A percentile compares a stretch with the other conserved stretches of the same genome.
Conservation (phyloP, 805 yeast species). For the Wickerhamiella galacta region DNA sequence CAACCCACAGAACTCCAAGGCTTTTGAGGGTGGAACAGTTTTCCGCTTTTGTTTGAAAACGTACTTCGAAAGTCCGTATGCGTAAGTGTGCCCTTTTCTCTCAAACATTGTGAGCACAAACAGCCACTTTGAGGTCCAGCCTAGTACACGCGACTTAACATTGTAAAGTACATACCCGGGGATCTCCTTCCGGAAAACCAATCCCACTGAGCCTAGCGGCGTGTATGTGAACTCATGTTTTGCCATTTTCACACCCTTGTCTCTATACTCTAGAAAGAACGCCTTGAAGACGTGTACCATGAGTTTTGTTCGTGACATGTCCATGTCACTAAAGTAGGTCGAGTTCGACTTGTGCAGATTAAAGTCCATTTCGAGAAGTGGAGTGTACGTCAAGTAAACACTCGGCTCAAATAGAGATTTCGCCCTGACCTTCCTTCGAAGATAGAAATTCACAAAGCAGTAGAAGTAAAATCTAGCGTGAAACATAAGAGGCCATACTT, state of each 20-base stretch:
- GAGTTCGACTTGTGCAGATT: constrained; percentile 79
- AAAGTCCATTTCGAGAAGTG: constrained; percentile 70
- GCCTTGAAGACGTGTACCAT: constrained; percentile 41
- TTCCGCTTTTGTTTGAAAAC: constrained; percentile 65
- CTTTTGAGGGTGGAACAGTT: constrained; percentile 53
- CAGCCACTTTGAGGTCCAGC: constrained; percentile 85
- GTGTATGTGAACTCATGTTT: constrained; percentile 35
- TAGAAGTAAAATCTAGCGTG: constrained; percentile 41
- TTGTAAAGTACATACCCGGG: constrained; percentile 43
- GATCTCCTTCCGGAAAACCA: constrained; percentile 57
- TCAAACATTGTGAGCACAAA: constrained; percentile 50
- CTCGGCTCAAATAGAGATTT: constrained; percentile 27
- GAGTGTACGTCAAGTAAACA: constrained; percentile 36
- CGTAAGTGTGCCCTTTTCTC: constrained; percentile 24
- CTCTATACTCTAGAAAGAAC: constrained; percentile 31
- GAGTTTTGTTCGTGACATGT: constrained; percentile 53
- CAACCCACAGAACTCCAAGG: constrained; percentile 38
- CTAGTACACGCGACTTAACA: constrained; percentile 41
- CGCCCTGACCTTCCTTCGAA: constrained; percentile 16
- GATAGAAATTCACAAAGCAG: constrained; percentile 26
- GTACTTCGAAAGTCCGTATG: constrained; percentile 56
- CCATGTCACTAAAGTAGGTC: constrained; percentile 69
- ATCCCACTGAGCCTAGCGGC: constrained; percentile 61
- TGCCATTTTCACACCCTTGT: constrained; percentile 17
- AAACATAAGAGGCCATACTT: constrained; percentile 54